Evolutionary conservation across 345 rosid species (phyloP).

Genomic region (Excoecaria cochinchinensis): DNA sequence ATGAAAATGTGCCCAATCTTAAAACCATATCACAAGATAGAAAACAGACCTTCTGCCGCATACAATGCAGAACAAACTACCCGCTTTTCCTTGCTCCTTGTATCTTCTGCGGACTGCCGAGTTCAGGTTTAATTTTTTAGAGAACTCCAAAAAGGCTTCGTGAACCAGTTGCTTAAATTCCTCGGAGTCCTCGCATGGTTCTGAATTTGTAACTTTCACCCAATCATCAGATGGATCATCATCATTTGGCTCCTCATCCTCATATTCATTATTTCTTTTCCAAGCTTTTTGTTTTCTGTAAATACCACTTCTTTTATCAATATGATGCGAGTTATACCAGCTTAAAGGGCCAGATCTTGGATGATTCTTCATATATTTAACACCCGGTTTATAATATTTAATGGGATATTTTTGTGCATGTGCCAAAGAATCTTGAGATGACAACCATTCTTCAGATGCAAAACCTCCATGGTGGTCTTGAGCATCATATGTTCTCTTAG

Average conservation of each 20-base stretch:
- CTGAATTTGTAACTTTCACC: slow-evolving; percentile 32
- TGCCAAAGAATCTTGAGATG: slow-evolving; percentile 34
- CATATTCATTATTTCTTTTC: slow-evolving; percentile 47
- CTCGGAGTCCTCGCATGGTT: slow-evolving; percentile 48
- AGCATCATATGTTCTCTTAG: slow-evolving; percentile 34
- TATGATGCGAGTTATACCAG: slow-evolving; percentile 34
- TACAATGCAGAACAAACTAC: slow-evolving; percentile 67
- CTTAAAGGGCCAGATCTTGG: slow-evolving; percentile 30
- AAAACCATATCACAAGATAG: slow-evolving; percentile 30
- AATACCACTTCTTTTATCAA: slow-evolving; percentile 37
- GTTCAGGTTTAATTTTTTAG: slow-evolving; percentile 49
- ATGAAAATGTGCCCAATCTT: slow-evolving; percentile 26
- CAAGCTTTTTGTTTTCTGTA: slow-evolving; percentile 37
- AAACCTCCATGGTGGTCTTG: slow-evolving; percentile 28
- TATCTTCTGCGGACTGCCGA: slow-evolving; percentile 52
- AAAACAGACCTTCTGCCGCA: slow-evolving; percentile 71
- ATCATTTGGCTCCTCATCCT: slow-evolving; percentile 36
- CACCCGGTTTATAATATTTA: slow-evolving; percentile 35
- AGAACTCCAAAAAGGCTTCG: slow-evolving; percentile 50
- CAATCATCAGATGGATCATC: slow-evolving; percentile 35
- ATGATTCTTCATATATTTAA: slow-evolving; percentile 33
- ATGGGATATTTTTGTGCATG: slow-evolving; percentile 33
- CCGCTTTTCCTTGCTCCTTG: slow-evolving; percentile 67
- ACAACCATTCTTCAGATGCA: slow-evolving; percentile 32
- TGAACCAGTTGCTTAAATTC: slow-evolving; percentile 56